Percentiles rank a stretch among this genome's conserved stretches.
These are phyloP conservation scores for Aspergillus sclerotialis DNA, from an alignment of 2,329 filamentous ascomycete species.

Conservation along the genomic window DNA sequence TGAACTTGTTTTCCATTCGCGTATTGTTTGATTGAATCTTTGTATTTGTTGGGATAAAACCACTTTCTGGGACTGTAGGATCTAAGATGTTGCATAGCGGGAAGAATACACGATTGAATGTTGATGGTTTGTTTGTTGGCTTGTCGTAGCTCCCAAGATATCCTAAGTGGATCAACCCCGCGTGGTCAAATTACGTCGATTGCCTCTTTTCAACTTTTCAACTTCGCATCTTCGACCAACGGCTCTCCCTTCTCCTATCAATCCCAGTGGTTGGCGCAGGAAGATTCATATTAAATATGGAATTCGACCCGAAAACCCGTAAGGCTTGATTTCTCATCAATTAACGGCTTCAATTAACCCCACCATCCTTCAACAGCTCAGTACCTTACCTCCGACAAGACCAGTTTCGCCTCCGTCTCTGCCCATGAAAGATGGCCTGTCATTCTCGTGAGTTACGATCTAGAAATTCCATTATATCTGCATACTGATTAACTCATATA, in stretches of 20 bases:
- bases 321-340: slow-evolving; percentile 24
- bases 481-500: slow-evolving; percentile 28
- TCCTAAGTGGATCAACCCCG: no score
- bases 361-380: slow-evolving; percentile 48
- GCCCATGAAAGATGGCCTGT: slow-evolving; percentile 86
- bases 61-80: no score
- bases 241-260: not conserved
- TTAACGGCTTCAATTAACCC: slow-evolving; percentile 11
- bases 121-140: no score
- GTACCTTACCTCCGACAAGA: slow-evolving; percentile 72
- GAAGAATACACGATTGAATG: no score
- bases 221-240: not conserved
- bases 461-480: not conserved
- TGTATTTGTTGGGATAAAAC: no score
- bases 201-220: not conserved
- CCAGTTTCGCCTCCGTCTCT: slow-evolving; percentile 80
- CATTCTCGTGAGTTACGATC: slow-evolving; percentile 62
- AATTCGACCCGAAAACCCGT: slow-evolving; percentile 69
- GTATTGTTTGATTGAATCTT: not conserved
- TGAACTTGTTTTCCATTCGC: not conserved
- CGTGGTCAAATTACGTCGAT: not conserved
- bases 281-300: slow-evolving; percentile 50
- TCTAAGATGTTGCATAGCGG: no score
- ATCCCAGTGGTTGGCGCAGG: not conserved
- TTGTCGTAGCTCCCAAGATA: no score